Evolutionary conservation across 2,329 filamentous ascomycete species (phyloP), one percentile per base, ranked within the genome.

Genomic region (Fusarium austroafricanum): DNA sequence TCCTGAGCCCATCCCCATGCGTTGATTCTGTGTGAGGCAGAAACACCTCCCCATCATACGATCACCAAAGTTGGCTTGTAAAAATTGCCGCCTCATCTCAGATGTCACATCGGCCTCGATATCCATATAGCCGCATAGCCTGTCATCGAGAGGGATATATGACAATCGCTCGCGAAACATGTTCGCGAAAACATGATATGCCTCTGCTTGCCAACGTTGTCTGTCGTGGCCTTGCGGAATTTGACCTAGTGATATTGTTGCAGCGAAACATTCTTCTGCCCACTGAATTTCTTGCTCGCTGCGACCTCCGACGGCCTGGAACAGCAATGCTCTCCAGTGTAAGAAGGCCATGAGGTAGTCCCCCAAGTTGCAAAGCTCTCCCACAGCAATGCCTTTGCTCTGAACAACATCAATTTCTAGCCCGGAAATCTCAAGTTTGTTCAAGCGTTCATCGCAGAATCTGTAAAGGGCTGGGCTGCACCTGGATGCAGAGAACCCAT

Each of bases 331-430:
- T 20, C 65, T 67, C 65, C 65, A 67, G 12, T 67, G 65, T 5
- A 67, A 10, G 26, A 68, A 67, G 0, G 65, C 65, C 65, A 67
- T 68, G 1, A 68, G 47, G 2, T 68, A 67, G 6, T 67, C 64
- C 20, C 64, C 65, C 7, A 68, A n/a, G 12, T 60, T 67, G 1
- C 58, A 59, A 8, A 68, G 45, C 0, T 58, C 60, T 10, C 64
- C 65, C 2, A 68, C 64, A 7, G 38, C 49, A 15, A 67, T 21
- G 2, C 65, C 65, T 14, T 53, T 67, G 1, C 37, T 60, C 8
- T 59, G 46, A 2, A 60, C 33, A 3, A 39, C 21, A 7, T 68
- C 65, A 0, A 67, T n/a, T 2, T 57, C 46, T 3, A 67, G 50
- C 0, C 26, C 58, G 1, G 58, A 64, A 14, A 68, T 60, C 20